Evolutionary conservation across 306 rosid genomes (phyloP).

Genomic region (Gillenia trifoliata): DNA sequence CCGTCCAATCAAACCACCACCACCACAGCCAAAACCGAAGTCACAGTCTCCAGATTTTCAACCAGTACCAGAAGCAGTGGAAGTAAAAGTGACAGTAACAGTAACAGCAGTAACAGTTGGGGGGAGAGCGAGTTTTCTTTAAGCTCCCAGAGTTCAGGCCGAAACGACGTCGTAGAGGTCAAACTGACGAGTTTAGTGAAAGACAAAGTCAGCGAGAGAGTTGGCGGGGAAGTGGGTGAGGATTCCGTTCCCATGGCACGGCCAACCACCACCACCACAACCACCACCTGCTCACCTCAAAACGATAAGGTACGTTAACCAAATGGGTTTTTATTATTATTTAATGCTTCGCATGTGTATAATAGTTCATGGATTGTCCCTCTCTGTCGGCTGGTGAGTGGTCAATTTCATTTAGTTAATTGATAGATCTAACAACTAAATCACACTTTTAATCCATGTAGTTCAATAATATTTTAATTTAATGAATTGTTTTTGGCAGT

Average conservation of each 20-base stretch:
- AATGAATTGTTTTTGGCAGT: too few relatives aligned
- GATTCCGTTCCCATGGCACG: slow-evolving; percentile 19
- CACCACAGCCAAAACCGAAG: background rate
- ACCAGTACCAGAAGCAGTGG: slow-evolving; percentile 14
- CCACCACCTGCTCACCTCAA: slow-evolving; percentile 1
- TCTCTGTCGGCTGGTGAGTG: background rate
- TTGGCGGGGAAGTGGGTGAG: slow-evolving; percentile 26
- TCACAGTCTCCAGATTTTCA: background rate
- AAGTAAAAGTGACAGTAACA: slow-evolving; percentile 1
- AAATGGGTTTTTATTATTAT: background rate
- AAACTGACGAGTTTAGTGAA: background rate
- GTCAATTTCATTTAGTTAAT: background rate
- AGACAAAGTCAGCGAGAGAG: slow-evolving; percentile 7
- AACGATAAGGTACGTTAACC: slow-evolving; percentile 30
- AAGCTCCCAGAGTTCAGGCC: slow-evolving; percentile 18
- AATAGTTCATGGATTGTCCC: background rate
- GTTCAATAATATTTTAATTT: too few relatives aligned
- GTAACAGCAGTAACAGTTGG: slow-evolving; percentile 45
- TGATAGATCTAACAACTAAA: background rate
- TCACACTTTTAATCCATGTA: background rate
- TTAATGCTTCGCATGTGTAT: slow-evolving; percentile 6
- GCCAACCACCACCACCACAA: background rate
- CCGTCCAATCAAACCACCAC: slow-evolving; percentile 23
- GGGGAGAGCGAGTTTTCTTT: slow-evolving; percentile 49
- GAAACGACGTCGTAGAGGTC: slow-evolving; percentile 25